Evolutionary conservation across 2,329 filamentous ascomycete species (phyloP).

Genomic region (Karstenula rhodostoma): DNA sequence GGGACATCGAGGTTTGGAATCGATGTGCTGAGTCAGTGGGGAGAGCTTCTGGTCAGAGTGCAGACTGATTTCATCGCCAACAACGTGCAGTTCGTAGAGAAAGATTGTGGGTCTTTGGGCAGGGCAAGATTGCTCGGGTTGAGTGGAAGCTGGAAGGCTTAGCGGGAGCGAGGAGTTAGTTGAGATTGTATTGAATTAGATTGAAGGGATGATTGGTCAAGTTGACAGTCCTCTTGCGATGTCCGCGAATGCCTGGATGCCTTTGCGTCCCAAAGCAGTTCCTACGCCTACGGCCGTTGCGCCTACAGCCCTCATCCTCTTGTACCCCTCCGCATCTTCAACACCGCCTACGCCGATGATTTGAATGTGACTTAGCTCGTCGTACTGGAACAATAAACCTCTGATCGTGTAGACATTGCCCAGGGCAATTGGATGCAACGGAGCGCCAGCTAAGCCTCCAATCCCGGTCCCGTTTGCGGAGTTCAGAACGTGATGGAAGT

Average conservation of each 20-base stretch:
- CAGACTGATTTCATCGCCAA: conserved; percentile 3
- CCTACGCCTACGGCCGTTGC: conserved; percentile 71
- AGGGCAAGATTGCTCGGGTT: conserved; percentile 1
- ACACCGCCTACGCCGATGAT: conserved; percentile 80
- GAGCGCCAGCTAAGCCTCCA: conserved; percentile 75
- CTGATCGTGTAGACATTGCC: conserved; percentile 79
- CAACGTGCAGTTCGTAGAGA: conserved; percentile 5
- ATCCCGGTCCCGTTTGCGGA: conserved; percentile 65
- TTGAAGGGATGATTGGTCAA: neutral
- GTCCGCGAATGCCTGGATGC: conserved; percentile 67
- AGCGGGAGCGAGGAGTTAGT: neutral
- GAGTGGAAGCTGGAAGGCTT: neutral
- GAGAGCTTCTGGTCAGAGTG: neutral
- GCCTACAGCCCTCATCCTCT: conserved; percentile 70
- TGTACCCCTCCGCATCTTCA: conserved; percentile 67
- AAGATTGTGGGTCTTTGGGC: conserved; percentile 1
- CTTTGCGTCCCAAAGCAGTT: conserved; percentile 72
- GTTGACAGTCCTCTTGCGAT: conserved; percentile 51
- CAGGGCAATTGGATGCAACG: conserved; percentile 75
- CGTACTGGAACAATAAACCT: conserved; percentile 62
- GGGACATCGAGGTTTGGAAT: conserved; percentile 1
- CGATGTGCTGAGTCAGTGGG: conserved; percentile 1
- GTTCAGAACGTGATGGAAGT: conserved; percentile 52
- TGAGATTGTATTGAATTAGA: neutral
- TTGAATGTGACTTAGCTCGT: conserved; percentile 61